phyloP scores from a whole-genome alignment of 306 rosid species.

The Dryas drummondii region DNA sequence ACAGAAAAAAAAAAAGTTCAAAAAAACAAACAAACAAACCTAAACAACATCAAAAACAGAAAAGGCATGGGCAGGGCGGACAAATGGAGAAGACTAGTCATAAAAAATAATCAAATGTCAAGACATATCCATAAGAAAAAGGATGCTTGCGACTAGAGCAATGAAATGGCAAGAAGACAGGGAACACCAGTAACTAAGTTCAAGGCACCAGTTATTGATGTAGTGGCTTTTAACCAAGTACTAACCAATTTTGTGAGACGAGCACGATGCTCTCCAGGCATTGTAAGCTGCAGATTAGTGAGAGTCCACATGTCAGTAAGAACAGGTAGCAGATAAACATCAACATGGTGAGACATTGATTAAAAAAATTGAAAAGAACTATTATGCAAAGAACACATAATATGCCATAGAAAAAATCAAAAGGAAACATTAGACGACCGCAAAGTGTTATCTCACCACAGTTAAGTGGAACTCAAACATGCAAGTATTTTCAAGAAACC shows the following conservation, averaged over 20 bases:
- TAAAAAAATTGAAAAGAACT: neutral
- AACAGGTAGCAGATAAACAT: neutral
- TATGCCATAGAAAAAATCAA: neutral
- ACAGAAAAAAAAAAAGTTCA: neutral
- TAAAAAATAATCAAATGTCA: neutral
- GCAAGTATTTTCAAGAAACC: neutral
- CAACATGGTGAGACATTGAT: conserved; percentile 9
- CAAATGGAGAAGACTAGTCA: neutral
- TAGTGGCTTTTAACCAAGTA: neutral
- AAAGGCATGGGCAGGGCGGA: neutral
- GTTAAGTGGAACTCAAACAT: neutral
- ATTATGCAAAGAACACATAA: neutral
- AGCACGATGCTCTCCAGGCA: conserved; percentile 79
- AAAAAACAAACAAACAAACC: neutral
- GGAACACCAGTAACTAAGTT: neutral
- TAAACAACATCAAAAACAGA: neutral
- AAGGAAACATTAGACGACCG: neutral
- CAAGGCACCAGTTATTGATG: neutral
- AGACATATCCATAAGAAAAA: neutral
- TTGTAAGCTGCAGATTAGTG: conserved; percentile 64
- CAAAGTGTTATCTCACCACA: neutral
- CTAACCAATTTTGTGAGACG: conserved; percentile 90
- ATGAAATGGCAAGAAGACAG: conserved; percentile 1
- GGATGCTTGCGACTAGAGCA: neutral
- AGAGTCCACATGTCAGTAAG: conserved; percentile 17